Base-by-base conservation (phyloP, 129 eudicot genomes). In the Tagetes patula region DNA sequence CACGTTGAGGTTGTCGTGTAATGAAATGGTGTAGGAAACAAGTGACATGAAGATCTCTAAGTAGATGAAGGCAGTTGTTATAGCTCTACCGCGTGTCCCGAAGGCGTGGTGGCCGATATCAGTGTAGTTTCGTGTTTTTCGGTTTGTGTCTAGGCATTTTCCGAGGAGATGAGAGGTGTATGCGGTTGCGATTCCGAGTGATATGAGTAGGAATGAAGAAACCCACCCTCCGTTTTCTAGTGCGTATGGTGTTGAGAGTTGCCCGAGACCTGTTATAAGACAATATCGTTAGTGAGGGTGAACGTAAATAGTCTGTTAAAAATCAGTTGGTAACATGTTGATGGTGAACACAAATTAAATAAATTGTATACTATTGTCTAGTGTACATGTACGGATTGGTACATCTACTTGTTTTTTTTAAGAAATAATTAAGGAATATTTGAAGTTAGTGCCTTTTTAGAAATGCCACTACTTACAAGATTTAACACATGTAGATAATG, bases 21-120 rank as follows among this genome's bases (percentile, higher is more conserved):
- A 95, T 2, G 98, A 89, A 43, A 92, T 92, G 13, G 98, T 92
- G 85, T 92, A 92, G 56, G 98, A 92, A 50, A 92, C 91, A 32
- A 92, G 98, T 33, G 96, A 82, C 98, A 92, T 87, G 84, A 92
- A 92, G 33, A 92, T 87, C 48, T 92, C 98, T 64, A 87, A 20
- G 85, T 84, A 89, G 67, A 92, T 85, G 84, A 92, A 89, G 3
- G 81, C 58, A 2, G 86, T 71, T 0, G 94, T 87, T 69, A 87
- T 45, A 48, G 81, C 52, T 82, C 80, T 79, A 72, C 98, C 98
- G 7, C 72, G 80, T 3, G 52, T 55, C 68, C 96, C 96, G 12
- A 87, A 92, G 45, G 98, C 96, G 0, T 87, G 80, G 53, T 75
- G 47, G 31, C 96, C 95, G 20, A 89, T 92, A 42, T 92, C 96